Conservation (phyloP, 2,329 filamentous ascomycete genomes). For the Clarireedia paspali region DNA sequence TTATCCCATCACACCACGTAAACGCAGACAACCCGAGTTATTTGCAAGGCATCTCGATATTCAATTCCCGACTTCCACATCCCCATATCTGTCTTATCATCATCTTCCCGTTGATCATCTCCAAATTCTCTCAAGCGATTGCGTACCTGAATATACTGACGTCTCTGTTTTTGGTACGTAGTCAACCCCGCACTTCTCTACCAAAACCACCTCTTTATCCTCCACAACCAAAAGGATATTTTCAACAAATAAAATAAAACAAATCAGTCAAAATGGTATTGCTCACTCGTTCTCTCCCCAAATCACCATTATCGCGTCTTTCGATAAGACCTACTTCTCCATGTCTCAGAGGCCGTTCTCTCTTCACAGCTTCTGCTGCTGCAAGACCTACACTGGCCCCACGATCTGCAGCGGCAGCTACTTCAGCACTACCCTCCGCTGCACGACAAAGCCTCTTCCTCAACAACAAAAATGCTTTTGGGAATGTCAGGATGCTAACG, state of each 20-base stretch:
- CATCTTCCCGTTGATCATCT: background rate
- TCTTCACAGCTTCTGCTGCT: conserved; percentile 15
- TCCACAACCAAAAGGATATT: background rate
- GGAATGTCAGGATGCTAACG: conserved; percentile 29
- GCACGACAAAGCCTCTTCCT: background rate
- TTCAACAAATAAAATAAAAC: background rate
- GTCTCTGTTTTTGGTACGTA: background rate
- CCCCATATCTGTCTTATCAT: too few species aligned
- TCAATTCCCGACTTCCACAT: too few species aligned
- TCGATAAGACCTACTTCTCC: conserved; percentile 15
- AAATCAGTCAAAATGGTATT: conserved; percentile 41
- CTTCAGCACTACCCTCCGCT: too few species aligned
- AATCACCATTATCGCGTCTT: conserved; percentile 11
- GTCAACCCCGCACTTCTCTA: background rate
- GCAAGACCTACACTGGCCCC: conserved; percentile 15
- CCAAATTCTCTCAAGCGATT: background rate
- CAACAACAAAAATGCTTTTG: conserved; percentile 13
- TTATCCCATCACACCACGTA: too few species aligned
- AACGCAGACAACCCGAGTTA: too few species aligned
- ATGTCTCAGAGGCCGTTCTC: conserved; percentile 3
- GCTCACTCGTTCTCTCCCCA: conserved; percentile 25
- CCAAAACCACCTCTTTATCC: background rate
- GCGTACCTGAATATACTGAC: background rate
- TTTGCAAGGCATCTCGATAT: too few species aligned
- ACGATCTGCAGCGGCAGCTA: background rate